phyloP scores from a whole-genome alignment of 2,329 filamentous ascomycete species.

The Exophiala sp. region DNA sequence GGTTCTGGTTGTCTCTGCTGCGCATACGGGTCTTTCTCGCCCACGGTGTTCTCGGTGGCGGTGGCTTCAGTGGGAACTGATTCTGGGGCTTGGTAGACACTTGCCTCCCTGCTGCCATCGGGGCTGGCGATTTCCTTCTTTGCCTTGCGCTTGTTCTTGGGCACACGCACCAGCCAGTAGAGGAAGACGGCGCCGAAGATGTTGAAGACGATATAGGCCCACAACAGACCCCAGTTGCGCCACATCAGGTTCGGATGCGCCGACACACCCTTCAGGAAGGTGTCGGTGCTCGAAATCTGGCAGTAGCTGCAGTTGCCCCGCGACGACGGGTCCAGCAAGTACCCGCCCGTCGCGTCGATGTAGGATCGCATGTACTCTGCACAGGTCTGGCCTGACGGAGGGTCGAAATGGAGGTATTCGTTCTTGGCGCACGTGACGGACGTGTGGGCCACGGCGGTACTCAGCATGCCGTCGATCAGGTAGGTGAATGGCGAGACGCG shows the following conservation, averaged over 20 bases:
- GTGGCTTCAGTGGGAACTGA: background rate
- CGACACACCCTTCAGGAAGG: slow-evolving; percentile 40
- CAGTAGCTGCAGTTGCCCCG: slow-evolving; percentile 49
- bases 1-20: background rate
- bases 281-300: slow-evolving; percentile 41
- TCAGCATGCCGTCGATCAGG: slow-evolving; percentile 65
- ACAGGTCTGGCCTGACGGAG: slow-evolving; percentile 57
- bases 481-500: slow-evolving; percentile 76
- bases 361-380: slow-evolving; percentile 52
- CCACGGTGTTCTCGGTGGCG: background rate
- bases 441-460: slow-evolving; percentile 63
- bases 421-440: slow-evolving; percentile 60
- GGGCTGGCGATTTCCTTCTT: slow-evolving; percentile 6
- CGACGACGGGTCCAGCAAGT: slow-evolving; percentile 45
- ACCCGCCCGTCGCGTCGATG: slow-evolving; percentile 44
- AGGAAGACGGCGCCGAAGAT: slow-evolving; percentile 52
- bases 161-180: slow-evolving; percentile 59
- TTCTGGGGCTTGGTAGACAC: background rate
- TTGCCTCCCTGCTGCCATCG: slow-evolving; percentile 7
- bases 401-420: slow-evolving; percentile 61
- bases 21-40: background rate
- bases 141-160: slow-evolving; percentile 34
- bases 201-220: slow-evolving; percentile 61
- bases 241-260: slow-evolving; percentile 47
- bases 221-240: slow-evolving; percentile 66